Conservation (phyloP, 768 basidiomycete species). For the Mycena pura region DNA sequence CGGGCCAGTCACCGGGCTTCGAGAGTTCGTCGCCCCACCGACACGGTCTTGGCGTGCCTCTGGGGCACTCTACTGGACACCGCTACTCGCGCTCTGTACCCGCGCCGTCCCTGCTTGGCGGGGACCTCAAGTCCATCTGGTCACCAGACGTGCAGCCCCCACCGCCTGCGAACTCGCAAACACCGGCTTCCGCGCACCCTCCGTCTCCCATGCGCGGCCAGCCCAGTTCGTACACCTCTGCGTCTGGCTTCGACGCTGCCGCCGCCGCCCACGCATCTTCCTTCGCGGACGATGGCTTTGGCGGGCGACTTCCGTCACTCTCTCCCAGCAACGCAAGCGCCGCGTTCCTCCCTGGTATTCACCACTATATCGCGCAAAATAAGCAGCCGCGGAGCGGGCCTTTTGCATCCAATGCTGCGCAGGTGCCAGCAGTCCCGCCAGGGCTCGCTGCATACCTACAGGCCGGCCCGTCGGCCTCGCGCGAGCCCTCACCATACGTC, state of each 20-base stretch:
- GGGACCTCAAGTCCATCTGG: slow-evolving; percentile 81
- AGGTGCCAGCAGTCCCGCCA: slow-evolving; percentile 11
- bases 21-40: slow-evolving; percentile 23
- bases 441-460: slow-evolving; percentile 23
- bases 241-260: slow-evolving; percentile 43
- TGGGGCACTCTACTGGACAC: slow-evolving; percentile 44
- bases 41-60: slow-evolving; percentile 28
- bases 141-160: slow-evolving; percentile 39
- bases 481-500: slow-evolving; percentile 42
- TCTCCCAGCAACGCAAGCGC: slow-evolving; percentile 80
- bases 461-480: slow-evolving; percentile 12
- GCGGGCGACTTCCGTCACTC: slow-evolving; percentile 44
- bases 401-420: slow-evolving; percentile 17
- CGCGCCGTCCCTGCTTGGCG: slow-evolving; percentile 75
- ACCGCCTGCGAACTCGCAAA: slow-evolving; percentile 10
- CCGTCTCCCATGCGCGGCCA: slow-evolving; percentile 29
- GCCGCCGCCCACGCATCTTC: slow-evolving; percentile 27
- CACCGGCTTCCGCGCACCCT: slow-evolving; percentile 34
- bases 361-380: slow-evolving; percentile 56
- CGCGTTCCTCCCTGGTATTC: slow-evolving; percentile 79
- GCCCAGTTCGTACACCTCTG: slow-evolving; percentile 58
- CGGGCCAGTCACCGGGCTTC: slow-evolving; percentile 42
- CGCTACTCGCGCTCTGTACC: slow-evolving; percentile 87
- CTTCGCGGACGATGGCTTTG: slow-evolving; percentile 40
- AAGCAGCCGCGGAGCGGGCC: slow-evolving; percentile 25